Percentiles rank a stretch among this genome's conserved stretches.
Evolutionary conservation across 2,329 filamentous ascomycete genomes (phyloP).

Genomic region (Waltergamsia citrina): DNA sequence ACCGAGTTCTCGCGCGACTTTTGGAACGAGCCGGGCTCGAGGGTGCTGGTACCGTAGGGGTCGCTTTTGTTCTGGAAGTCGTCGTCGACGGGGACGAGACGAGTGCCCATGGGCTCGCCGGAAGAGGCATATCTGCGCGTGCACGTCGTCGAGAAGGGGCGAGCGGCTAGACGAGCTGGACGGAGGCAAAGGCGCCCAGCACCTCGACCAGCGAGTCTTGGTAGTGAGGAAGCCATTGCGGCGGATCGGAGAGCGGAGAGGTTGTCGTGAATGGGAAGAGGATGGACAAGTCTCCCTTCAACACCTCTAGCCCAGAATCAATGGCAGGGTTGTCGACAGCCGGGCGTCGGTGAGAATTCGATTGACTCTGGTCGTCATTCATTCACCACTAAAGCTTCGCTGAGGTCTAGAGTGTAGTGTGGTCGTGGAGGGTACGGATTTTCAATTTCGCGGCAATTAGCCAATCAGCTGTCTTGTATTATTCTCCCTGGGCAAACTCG

Average conservation of each 20-base stretch:
- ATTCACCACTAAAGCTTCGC: too few relatives aligned
- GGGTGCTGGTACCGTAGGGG: constrained; percentile 35
- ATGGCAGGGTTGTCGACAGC: constrained; percentile 14
- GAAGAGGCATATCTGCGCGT: constrained; percentile 54
- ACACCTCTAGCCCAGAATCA: constrained; percentile 25
- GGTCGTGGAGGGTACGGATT: constrained; percentile 19
- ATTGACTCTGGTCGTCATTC: constrained; percentile 21
- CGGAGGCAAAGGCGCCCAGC: constrained; percentile 58
- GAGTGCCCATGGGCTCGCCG: constrained; percentile 40
- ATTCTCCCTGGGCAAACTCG: too few relatives aligned
- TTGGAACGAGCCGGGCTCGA: constrained; percentile 30
- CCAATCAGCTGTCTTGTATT: constrained; percentile 20
- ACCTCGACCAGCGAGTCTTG: constrained; percentile 62
- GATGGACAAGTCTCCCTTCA: constrained; percentile 17
- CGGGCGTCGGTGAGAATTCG: constrained; percentile 12
- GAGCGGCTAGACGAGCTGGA: constrained; percentile 29
- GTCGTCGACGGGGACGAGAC: constrained; percentile 55
- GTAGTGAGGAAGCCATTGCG: constrained; percentile 59
- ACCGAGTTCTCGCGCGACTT: constrained; percentile 38
- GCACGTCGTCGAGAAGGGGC: constrained; percentile 57
- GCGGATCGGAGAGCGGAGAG: constrained; percentile 16
- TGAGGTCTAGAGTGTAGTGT: too few relatives aligned
- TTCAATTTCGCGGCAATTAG: constrained; percentile 15
- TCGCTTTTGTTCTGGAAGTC: constrained; percentile 48
- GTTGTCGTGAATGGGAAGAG: constrained; percentile 13